These are phyloP conservation scores for Trichoderma atroviride DNA, from an alignment of 2,329 filamentous ascomycete species.

Conservation along the genomic window DNA sequence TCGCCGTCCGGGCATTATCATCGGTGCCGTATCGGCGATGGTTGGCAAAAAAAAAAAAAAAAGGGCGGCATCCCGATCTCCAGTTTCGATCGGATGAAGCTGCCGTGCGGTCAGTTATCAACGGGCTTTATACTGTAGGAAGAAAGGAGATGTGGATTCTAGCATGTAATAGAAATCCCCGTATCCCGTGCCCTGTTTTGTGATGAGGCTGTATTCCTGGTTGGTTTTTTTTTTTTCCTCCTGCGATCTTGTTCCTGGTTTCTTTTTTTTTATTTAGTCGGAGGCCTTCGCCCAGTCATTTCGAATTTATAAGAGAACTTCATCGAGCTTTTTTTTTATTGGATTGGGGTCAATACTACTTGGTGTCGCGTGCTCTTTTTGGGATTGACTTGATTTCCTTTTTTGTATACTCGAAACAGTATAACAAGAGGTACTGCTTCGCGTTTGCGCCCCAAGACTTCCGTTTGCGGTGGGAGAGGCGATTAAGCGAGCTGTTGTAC, in stretches of 20 bases:
- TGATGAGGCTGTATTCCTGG: background rate
- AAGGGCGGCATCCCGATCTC: background rate
- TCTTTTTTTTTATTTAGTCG: background rate
- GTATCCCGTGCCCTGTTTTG: background rate
- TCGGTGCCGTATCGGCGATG: constrained; percentile 17
- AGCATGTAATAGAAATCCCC: background rate
- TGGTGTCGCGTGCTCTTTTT: constrained; percentile 13
- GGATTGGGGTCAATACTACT: background rate
- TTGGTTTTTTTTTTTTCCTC: background rate
- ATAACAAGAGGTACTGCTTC: background rate
- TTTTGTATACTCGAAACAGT: background rate
- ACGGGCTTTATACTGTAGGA: background rate
- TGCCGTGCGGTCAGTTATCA: constrained; percentile 2
- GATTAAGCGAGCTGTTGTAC: background rate
- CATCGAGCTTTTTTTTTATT: background rate
- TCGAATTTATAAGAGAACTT: background rate
- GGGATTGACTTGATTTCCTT: background rate
- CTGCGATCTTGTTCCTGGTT: background rate
- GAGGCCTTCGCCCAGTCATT: background rate
- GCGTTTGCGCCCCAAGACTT: background rate
- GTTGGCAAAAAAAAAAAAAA: background rate
- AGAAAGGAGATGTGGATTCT: constrained; percentile 1
- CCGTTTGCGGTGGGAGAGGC: background rate
- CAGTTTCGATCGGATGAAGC: background rate
- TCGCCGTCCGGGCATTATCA: background rate